These are phyloP conservation scores for Hygrocybe punicea DNA, from an alignment of 768 basidiomycete species.

Conservation along the genomic window DNA sequence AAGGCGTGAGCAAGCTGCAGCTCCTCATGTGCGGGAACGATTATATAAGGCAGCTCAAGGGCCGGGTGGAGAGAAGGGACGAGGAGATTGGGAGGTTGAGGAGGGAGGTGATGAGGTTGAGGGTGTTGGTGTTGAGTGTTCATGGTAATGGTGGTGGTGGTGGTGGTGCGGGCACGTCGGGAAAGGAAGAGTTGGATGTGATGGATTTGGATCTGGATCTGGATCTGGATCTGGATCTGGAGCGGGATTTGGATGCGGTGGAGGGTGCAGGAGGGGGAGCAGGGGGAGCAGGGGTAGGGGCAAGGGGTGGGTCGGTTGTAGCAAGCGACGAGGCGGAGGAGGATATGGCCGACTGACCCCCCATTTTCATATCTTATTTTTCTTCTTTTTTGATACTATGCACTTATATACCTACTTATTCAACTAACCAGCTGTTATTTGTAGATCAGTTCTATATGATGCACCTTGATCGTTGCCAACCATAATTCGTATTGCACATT, in stretches of 20 bases:
- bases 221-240: slow-evolving; percentile 48
- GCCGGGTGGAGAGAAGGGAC: slow-evolving; percentile 74
- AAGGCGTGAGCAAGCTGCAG: slow-evolving; percentile 91
- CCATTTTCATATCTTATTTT: too few relatives aligned
- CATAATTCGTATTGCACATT: too few relatives aligned
- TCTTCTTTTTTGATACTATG: too few relatives aligned
- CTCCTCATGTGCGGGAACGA: slow-evolving; percentile 88
- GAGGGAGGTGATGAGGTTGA: slow-evolving; percentile 60
- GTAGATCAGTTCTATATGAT: too few relatives aligned
- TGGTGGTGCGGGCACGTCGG: background rate
- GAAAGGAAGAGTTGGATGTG: slow-evolving; percentile 28
- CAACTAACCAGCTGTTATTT: too few relatives aligned
- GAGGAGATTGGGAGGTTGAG: slow-evolving; percentile 68
- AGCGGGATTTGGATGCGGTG: slow-evolving; percentile 53
- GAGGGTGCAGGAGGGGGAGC: background rate
- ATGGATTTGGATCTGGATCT: slow-evolving; percentile 44
- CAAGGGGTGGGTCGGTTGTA: slow-evolving; percentile 18
- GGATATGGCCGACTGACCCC: slow-evolving; percentile 8
- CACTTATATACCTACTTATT: too few relatives aligned
- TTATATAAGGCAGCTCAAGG: slow-evolving; percentile 74
- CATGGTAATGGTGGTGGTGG: too few relatives aligned
- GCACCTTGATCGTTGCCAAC: too few relatives aligned
- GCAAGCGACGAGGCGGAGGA: slow-evolving; percentile 15
- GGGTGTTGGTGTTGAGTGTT: slow-evolving; percentile 28
- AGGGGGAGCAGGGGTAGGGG: slow-evolving; percentile 10